Evolutionary conservation across 176 grass and related monocot species (phyloP), one percentile per base, ranked within the genome.

Genomic region (Saccharum officinarum): DNA sequence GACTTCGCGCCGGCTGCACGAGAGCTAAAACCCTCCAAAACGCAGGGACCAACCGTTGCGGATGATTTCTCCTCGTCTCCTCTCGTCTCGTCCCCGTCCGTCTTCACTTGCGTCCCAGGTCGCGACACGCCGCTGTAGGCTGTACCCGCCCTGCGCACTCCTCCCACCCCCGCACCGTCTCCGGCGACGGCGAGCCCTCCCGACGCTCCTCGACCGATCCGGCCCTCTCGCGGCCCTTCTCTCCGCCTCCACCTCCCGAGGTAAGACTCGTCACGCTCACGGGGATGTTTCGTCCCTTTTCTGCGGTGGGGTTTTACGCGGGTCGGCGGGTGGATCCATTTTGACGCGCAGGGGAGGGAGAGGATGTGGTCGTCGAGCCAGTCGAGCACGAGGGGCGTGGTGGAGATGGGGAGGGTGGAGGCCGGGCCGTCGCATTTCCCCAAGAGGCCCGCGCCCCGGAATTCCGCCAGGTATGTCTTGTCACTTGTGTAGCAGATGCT

Each of bases 281-380:
- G 62, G 26, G 26, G 25, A 31, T 31, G 25, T 15, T 7, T 31
- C 12, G 25, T 7, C 9, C 62, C 12, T 37, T 15, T 8, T 63
- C 12, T 13, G 22, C 38, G 76, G 7, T 6, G 46, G 45, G 7
- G 9, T 31, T 66, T 65, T 47, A 23, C 63, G 31, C 45, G 33
- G 68, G 67, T 18, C 3, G 23, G 31, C 45, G 33, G 68, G 67
- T 18, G 7, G 23, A 31, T 49, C 28, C 45, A 0, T 17, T 74
- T 8, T 11, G 8, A 20, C 41, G 72, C 25, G 72, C 45, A 57
- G 50, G 73, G 26, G 25, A 17, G 28, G 45, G 7, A 1, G 8
- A 87, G 87, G 55, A 84, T 97, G 83, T 94, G 91, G 80, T 94
- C 94, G 10, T 92, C 87, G 15, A 90, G 87, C 71, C 94, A 97